These are phyloP conservation scores for Porogramme epimiltina DNA, from an alignment of 1,284 basidiomycete species.

Conservation along the genomic window DNA sequence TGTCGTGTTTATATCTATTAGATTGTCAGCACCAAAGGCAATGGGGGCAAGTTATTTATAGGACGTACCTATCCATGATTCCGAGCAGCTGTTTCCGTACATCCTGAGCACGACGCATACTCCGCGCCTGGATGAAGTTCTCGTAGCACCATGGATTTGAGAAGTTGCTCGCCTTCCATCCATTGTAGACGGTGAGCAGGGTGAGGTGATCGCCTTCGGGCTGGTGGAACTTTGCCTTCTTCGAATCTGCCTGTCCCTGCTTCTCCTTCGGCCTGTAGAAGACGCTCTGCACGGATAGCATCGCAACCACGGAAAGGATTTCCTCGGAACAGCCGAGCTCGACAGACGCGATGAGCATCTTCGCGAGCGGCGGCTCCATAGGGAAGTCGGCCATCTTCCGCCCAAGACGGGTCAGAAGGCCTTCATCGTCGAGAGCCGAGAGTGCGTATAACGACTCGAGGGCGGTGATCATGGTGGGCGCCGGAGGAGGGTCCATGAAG, in stretches of 20 bases:
- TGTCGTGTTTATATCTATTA: conserved; percentile 90
- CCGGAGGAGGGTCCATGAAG: conserved; percentile 99
- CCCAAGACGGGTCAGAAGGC: conserved; percentile 89
- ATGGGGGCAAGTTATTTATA: not conserved
- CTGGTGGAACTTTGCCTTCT: conserved; percentile 98
- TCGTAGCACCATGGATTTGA: conserved; percentile 97
- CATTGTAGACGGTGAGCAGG: conserved; percentile 95
- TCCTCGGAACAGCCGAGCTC: conserved; percentile 97
- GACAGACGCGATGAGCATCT: conserved; percentile 99
- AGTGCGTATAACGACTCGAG: conserved; percentile 93
- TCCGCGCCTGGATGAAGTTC: conserved; percentile 97
- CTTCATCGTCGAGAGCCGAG: conserved; percentile 96
- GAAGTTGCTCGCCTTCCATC: conserved; percentile 95
- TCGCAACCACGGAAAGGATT: conserved; percentile 94
- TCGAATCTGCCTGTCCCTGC: conserved; percentile 97
- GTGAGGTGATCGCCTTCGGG: conserved; percentile 98
- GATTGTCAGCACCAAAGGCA: conserved; percentile 18
- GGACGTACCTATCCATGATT: conserved; percentile 92
- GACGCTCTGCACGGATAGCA: conserved; percentile 95
- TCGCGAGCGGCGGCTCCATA: conserved; percentile 94
- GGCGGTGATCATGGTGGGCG: conserved; percentile 94
- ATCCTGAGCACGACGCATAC: conserved; percentile 97
- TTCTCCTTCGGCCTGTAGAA: conserved; percentile 99
- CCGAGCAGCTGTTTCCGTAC: conserved; percentile 96
- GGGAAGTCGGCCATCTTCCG: conserved; percentile 99